These are phyloP conservation scores for Fusarium multiceps DNA, from an alignment of 2,329 filamentous ascomycete species.

Conservation along the genomic window DNA sequence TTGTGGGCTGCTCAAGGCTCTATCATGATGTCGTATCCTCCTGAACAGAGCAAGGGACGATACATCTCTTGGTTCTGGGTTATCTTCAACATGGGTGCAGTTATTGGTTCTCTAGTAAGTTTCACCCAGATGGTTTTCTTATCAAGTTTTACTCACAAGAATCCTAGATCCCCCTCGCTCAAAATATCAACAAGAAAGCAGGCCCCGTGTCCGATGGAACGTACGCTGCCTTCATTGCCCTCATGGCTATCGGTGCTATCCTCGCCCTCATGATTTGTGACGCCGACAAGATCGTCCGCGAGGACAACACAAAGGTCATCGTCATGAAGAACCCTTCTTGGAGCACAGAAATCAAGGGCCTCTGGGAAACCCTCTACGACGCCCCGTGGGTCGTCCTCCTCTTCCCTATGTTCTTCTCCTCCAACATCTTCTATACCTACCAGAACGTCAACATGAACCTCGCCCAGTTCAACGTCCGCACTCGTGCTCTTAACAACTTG, in stretches of 20 bases:
- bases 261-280: slow-evolving; percentile 61
- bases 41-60: slow-evolving; percentile 82
- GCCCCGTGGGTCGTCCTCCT: slow-evolving; percentile 50
- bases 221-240: slow-evolving; percentile 61
- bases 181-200: slow-evolving; percentile 71
- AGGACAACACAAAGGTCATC: slow-evolving; percentile 53
- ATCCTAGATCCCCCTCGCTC: slow-evolving; percentile 71
- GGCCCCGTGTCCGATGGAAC: slow-evolving; percentile 61
- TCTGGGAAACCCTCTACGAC: slow-evolving; percentile 57
- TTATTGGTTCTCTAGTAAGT: slow-evolving; percentile 77
- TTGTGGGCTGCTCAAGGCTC: slow-evolving; percentile 86
- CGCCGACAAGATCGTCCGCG: slow-evolving; percentile 55
- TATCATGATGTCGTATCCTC: slow-evolving; percentile 91
- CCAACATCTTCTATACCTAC: slow-evolving; percentile 68
- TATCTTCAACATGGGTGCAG: slow-evolving; percentile 92
- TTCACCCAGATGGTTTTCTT: background rate
- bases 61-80: slow-evolving; percentile 95
- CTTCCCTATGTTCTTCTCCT: slow-evolving; percentile 65
- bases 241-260: slow-evolving; percentile 62
- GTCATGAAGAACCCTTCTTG: slow-evolving; percentile 52
- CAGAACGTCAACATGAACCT: slow-evolving; percentile 68
- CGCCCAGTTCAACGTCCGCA: slow-evolving; percentile 64
- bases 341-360: slow-evolving; percentile 50
- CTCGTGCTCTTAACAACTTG: slow-evolving; percentile 65
- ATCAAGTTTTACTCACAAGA: slow-evolving; percentile 6